Evolutionary conservation across 768 basidiomycete species (phyloP), one percentile per base, ranked within the genome.

Genomic region (Zangia roseola): DNA sequence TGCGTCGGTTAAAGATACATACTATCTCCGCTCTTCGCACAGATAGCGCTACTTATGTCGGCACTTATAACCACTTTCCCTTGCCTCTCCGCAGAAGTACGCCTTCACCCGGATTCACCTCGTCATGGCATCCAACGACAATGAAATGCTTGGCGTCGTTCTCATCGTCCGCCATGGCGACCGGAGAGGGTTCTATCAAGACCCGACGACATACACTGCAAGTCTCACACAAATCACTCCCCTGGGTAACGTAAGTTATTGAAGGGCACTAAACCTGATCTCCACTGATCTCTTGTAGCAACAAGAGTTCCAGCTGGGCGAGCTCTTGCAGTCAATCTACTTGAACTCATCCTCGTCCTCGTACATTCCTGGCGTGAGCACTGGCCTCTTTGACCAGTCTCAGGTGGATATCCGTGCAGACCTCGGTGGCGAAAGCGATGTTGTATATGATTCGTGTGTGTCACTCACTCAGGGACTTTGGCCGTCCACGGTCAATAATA

Each of bases 391-490:
- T 59, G 50, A 72, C 36, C 64, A 68, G 40, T 62, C 58, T 43
- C 71, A 77, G 58, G 68, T 79, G 50, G 59, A 62, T 28, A 74
- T 82, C 43, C 78, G 76, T 16, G 86, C 88, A 1, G 86, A 89
- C 63, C 79, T 77, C 23, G 84, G 84, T 6, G 85, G 80, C 16
- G 87, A 90, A 67, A 79, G 76, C 16, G 79, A 74, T 30, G 82
- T 85, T n/a, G 82, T 84, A 36, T 74, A 74, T 52, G 80, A 87
- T 56, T 83, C 84, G 5, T 82, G 86, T 10, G 68, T 79, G 21
- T 84, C 88, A 0, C 65, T 89, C 43, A 65, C 84, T 10, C 88
- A 90, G 62, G 88, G 87, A 12, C 61, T 90, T 37, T 84, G 77
- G 69, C 87, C 86, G 3, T 65, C 70, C 3, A 79, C 74, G 5